These are phyloP conservation scores for Fusarium graminum DNA, from an alignment of 2,329 filamentous ascomycete genomes.

Conservation along the genomic window DNA sequence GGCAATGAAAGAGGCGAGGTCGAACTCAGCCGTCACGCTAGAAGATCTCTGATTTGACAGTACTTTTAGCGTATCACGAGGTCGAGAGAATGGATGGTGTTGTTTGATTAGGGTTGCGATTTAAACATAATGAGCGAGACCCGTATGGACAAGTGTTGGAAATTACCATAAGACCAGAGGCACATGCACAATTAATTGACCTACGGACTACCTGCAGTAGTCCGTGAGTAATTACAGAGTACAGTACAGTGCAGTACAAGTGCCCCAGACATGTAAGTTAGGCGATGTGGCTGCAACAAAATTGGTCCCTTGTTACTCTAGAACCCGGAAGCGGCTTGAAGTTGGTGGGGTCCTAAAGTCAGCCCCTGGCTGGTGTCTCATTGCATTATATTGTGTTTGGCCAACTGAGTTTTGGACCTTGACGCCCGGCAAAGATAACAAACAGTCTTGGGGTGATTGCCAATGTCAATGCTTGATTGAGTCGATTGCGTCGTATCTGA, in stretches of 20 bases:
- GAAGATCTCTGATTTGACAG: conserved; percentile 9
- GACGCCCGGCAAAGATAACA: neutral
- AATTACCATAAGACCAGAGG: conserved; percentile 15
- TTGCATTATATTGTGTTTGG: conserved; percentile 16
- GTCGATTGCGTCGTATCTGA: neutral
- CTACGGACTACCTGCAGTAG: no score
- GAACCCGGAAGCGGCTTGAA: conserved; percentile 40
- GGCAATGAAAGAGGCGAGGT: conserved; percentile 38
- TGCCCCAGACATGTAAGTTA: conserved; percentile 44
- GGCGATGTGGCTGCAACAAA: conserved; percentile 35
- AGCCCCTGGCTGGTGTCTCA: conserved; percentile 32
- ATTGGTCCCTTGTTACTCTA: conserved; percentile 31
- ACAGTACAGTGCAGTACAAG: no score
- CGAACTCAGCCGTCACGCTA: conserved; percentile 17
- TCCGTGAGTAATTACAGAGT: no score
- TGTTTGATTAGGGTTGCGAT: conserved; percentile 7
- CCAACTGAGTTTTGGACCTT: neutral
- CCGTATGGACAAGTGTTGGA: conserved; percentile 9
- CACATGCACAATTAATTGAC: conserved; percentile 25
- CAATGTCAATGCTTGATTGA: neutral
- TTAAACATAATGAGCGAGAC: conserved; percentile 1
- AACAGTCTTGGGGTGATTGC: neutral
- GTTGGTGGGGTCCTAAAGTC: conserved; percentile 31
- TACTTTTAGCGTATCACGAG: conserved; percentile 32
- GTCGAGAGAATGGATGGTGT: conserved; percentile 8